Evolutionary conservation across 2,329 filamentous ascomycete species (phyloP).

Genomic region (Verticillium klebahnii): DNA sequence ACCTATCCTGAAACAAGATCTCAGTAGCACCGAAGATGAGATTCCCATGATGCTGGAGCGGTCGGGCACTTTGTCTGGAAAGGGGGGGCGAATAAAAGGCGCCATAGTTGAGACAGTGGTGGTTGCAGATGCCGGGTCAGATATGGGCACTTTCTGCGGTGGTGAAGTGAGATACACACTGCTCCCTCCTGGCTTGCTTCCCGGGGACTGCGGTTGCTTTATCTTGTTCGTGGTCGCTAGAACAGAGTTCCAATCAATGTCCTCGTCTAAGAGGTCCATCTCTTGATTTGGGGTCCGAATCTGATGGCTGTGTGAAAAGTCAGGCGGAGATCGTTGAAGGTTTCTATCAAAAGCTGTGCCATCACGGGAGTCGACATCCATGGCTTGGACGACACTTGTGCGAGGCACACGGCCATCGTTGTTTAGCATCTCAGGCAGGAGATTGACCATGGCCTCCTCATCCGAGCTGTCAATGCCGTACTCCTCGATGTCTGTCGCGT

Average conservation of each 20-base stretch:
- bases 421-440: not conserved
- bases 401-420: not conserved
- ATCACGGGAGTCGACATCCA: not conserved
- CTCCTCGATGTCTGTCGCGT: not conserved
- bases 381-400: not conserved
- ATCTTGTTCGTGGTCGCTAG: not conserved
- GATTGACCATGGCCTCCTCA: not conserved
- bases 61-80: constrained; percentile 43
- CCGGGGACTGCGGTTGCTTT: not conserved
- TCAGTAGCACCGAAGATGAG: constrained; percentile 39
- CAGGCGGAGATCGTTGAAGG: not conserved
- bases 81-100: constrained; percentile 46
- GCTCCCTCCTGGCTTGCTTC: not conserved
- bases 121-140: not conserved
- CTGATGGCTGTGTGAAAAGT: too few relatives aligned
- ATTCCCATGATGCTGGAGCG: constrained; percentile 50
- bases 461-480: not conserved
- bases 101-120: constrained; percentile 12
- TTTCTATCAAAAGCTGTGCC: not conserved
- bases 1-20: constrained; percentile 60
- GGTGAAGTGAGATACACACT: not conserved
- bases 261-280: constrained; percentile 28
- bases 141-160: constrained; percentile 11
- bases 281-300: not conserved
- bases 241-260: constrained; percentile 36